A percentile compares a stretch with the other conserved stretches of the same genome.
Conservation (phyloP, 2,329 filamentous ascomycete genomes). For the Graphilbum ipis-grandicollis region DNA sequence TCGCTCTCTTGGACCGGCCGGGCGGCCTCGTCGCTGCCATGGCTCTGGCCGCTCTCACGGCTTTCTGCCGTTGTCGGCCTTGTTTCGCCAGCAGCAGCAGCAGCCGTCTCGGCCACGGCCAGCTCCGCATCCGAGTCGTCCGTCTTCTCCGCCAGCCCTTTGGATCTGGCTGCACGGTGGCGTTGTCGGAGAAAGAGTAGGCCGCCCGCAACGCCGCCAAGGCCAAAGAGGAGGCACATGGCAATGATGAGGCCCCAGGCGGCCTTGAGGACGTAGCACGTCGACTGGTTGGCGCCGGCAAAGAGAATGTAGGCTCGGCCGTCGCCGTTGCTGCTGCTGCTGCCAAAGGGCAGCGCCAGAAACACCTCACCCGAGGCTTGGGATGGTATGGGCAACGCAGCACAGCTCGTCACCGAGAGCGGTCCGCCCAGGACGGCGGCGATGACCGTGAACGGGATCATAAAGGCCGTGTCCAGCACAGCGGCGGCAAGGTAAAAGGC, state of each 20-base stretch:
- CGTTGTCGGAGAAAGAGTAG: slow-evolving; percentile 46
- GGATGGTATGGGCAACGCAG: slow-evolving; percentile 22
- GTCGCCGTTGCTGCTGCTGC: neutral
- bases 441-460: slow-evolving; percentile 64
- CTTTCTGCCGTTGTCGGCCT: too few species aligned
- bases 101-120: too few species aligned
- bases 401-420: slow-evolving; percentile 62
- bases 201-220: slow-evolving; percentile 38
- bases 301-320: slow-evolving; percentile 32
- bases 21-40: too few species aligned
- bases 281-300: slow-evolving; percentile 35
- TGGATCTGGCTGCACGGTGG: slow-evolving; percentile 15
- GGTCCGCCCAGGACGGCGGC: slow-evolving; percentile 65
- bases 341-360: slow-evolving; percentile 21
- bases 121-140: too few species aligned
- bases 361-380: slow-evolving; percentile 27
- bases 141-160: slow-evolving; percentile 17
- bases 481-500: slow-evolving; percentile 59
- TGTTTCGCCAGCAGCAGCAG: too few species aligned
- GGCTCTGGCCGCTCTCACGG: too few species aligned
- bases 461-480: slow-evolving; percentile 47
- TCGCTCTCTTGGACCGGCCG: too few species aligned
- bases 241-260: slow-evolving; percentile 76
- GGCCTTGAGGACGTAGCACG: slow-evolving; percentile 72
- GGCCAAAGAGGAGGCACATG: slow-evolving; percentile 53